phyloP scores from a whole-genome alignment of 1,284 basidiomycete species.

The Cryptococcus sp. region DNA sequence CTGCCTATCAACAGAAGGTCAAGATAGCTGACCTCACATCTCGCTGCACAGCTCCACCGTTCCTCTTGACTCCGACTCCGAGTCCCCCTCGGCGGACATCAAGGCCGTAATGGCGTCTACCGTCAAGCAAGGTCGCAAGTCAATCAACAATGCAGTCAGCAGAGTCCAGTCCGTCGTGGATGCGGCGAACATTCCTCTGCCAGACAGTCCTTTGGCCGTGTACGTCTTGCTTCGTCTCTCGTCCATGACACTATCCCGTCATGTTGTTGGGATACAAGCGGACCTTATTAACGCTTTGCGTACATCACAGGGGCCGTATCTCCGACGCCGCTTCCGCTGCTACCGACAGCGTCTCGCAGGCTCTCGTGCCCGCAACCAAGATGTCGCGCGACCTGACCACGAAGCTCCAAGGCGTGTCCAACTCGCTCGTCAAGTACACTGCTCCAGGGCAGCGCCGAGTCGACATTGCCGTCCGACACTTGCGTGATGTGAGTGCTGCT shows the following conservation, averaged over 20 bases:
- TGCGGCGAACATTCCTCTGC: slow-evolving; percentile 44
- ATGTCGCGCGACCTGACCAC: slow-evolving; percentile 11
- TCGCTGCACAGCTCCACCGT: slow-evolving; percentile 7
- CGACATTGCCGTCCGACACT: slow-evolving; percentile 24
- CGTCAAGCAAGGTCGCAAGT: slow-evolving; percentile 31
- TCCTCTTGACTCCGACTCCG: slow-evolving; percentile 29
- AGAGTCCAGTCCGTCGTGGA: slow-evolving; percentile 30
- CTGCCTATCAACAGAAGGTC: neutral
- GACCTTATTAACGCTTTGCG: neutral
- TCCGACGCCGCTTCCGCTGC: slow-evolving; percentile 7
- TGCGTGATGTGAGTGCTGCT: slow-evolving; percentile 28
- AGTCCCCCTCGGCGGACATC: slow-evolving; percentile 28
- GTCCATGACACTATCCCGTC: neutral
- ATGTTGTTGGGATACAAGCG: neutral
- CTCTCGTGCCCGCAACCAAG: slow-evolving; percentile 14
- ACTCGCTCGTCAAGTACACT: slow-evolving; percentile 19
- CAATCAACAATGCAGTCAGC: slow-evolving; percentile 38
- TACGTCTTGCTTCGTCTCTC: slow-evolving; percentile 17
- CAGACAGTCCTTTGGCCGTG: slow-evolving; percentile 38
- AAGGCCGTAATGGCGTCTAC: slow-evolving; percentile 19
- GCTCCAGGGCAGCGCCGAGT: slow-evolving; percentile 20
- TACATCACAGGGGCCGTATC: slow-evolving; percentile 4
- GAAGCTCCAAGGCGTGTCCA: slow-evolving; percentile 9
- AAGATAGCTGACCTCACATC: neutral
- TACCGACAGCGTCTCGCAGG: slow-evolving; percentile 17